Percentiles rank a stretch among this genome's conserved stretches.
Conservation (phyloP, 148 eudicot genomes). For the Rhododendron ferrugineum region DNA sequence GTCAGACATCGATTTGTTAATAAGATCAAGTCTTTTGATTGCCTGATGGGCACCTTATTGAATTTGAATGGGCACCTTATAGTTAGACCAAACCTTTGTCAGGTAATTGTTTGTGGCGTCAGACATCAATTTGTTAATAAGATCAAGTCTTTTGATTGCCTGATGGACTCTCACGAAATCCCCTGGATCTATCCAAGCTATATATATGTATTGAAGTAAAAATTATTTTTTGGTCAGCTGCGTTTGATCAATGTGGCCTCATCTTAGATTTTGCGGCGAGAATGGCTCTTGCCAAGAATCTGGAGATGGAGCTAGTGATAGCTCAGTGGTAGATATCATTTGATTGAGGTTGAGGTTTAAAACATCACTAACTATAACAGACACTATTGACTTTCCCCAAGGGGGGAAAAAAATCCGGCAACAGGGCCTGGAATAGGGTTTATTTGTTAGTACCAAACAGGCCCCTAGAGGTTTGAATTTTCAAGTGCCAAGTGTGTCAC, state of each 20-base stretch:
- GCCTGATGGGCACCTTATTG: background rate
- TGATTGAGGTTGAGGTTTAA: too few species aligned
- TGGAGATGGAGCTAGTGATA: background rate
- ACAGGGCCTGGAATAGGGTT: background rate
- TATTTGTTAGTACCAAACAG: background rate
- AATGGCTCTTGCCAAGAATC: background rate
- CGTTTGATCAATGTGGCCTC: background rate
- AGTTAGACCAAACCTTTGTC: too few species aligned
- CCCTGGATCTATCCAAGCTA: background rate
- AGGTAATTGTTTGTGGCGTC: background rate
- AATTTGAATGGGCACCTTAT: background rate
- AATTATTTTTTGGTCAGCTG: background rate
- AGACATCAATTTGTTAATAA: background rate
- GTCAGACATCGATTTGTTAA: background rate
- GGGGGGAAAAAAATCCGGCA: background rate
- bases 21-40: background rate
- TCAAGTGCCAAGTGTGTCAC: background rate
- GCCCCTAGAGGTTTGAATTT: background rate
- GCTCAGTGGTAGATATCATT: too few species aligned
- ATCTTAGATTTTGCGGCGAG: background rate
- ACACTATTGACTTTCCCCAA: too few species aligned
- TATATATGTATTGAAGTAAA: background rate
- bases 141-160: background rate
- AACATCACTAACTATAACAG: too few species aligned
- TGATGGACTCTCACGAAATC: background rate